Evolutionary conservation across 352 stramenopile genomes (phyloP).

Genomic region (Blastocystis sp.): DNA sequence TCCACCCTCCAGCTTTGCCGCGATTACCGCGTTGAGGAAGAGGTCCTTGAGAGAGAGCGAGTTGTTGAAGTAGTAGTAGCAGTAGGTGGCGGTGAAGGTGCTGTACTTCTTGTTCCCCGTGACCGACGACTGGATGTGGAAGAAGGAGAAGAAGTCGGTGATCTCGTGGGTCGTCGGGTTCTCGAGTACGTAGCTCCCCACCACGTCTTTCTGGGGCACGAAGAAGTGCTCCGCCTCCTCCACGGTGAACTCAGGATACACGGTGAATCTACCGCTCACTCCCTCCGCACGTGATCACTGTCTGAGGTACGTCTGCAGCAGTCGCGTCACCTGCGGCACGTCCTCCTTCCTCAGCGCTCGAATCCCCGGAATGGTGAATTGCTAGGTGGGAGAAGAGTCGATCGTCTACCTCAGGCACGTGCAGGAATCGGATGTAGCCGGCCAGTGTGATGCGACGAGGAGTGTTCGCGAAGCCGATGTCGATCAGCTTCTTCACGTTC

Average conservation of each 20-base stretch:
- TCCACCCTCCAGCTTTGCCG: constrained; percentile 72
- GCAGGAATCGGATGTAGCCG: constrained; percentile 81
- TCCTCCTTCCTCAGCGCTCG: constrained; percentile 71
- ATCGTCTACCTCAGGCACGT: constrained; percentile 70
- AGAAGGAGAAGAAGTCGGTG: constrained; percentile 90
- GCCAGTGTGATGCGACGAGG: constrained; percentile 86
- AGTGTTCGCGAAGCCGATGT: constrained; percentile 90
- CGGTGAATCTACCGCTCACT: constrained; percentile 68
- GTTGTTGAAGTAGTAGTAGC: constrained; percentile 90
- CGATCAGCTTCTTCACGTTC: constrained; percentile 95
- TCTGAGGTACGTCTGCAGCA: constrained; percentile 75
- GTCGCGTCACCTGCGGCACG: constrained; percentile 70
- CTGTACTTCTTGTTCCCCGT: constrained; percentile 87
- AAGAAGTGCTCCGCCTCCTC: constrained; percentile 94
- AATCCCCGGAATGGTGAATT: constrained; percentile 68
- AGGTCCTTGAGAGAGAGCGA: constrained; percentile 70
- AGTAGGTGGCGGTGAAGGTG: constrained; percentile 93
- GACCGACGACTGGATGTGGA: constrained; percentile 92
- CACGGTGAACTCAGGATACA: constrained; percentile 77
- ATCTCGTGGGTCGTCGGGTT: constrained; percentile 70
- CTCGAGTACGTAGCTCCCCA: constrained; percentile 84
- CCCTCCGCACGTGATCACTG: constrained; percentile 65
- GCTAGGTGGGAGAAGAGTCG: background rate
- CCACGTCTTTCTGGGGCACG: constrained; percentile 84
- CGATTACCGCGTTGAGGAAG: constrained; percentile 78